Percentiles rank a stretch among this genome's conserved stretches.
These are phyloP conservation scores for Oxytropis ochrocephala DNA, from an alignment of 306 rosid species.

Conservation along the genomic window DNA sequence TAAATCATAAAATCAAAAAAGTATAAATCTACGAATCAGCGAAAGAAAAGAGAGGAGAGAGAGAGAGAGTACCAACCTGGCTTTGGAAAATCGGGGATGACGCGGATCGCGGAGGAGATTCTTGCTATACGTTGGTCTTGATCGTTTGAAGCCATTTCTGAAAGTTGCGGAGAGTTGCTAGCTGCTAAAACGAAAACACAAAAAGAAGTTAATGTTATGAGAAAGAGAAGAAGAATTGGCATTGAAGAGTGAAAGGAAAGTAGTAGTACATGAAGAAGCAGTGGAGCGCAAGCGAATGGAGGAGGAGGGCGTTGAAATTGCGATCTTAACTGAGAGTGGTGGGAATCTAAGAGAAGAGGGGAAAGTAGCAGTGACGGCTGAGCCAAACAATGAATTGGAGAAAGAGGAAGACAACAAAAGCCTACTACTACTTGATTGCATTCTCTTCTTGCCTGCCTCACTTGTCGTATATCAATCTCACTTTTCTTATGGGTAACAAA, in stretches of 20 bases:
- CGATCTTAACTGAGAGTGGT: constrained; percentile 2
- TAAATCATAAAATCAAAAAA: not conserved
- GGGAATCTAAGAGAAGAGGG: constrained; percentile 17
- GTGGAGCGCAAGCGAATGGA: constrained; percentile 23
- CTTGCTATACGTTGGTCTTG: constrained; percentile 56
- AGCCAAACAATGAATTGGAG: constrained; percentile 25
- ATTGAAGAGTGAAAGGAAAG: not conserved
- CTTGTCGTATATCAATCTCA: not conserved
- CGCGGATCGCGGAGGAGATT: constrained; percentile 78
- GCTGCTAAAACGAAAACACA: constrained; percentile 26
- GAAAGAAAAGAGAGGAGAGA: not conserved
- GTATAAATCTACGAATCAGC: not conserved
- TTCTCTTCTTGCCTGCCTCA: constrained; percentile 7
- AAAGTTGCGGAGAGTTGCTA: constrained; percentile 20
- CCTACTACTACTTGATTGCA: constrained; percentile 26
- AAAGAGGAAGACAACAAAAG: not conserved
- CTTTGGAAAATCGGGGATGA: constrained; percentile 89
- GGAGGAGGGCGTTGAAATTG: not conserved
- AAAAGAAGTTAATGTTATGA: not conserved
- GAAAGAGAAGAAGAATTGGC: not conserved
- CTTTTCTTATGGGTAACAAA: not conserved
- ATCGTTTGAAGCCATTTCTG: constrained; percentile 57
- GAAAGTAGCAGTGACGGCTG: constrained; percentile 5
- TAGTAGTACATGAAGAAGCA: constrained; percentile 8
- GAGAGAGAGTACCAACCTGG: constrained; percentile 46